Evolutionary conservation across 805 yeast genomes (phyloP), one percentile per base, ranked within the genome.

Genomic region (Kuraishia floccosa): DNA sequence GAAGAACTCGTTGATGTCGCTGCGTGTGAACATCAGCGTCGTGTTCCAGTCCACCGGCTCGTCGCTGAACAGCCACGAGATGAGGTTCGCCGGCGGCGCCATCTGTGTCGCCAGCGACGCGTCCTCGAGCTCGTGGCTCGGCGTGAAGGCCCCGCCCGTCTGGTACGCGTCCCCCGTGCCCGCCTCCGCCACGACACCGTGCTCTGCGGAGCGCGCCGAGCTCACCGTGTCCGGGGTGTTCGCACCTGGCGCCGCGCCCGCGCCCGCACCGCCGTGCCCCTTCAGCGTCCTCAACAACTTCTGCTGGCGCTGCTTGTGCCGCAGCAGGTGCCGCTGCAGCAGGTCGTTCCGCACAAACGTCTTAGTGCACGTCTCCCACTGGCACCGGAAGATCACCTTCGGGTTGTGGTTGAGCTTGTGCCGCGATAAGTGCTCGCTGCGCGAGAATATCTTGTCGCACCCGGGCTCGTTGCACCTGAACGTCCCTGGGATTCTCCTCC

Each of bases 291-390:
- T n/a, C n/a, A n/a, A n/a, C n/a, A n/a, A n/a, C n/a, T n/a, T n/a
- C n/a, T n/a, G n/a, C n/a, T n/a, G n/a, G n/a, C n/a, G n/a, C n/a
- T n/a, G n/a, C n/a, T 58, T 60, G 44, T 70, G 59, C 39, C 76
- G 33, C 54, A 56, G 46, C 40, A 51, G 36, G 44, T 73, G 63
- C 49, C 80, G 41, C 5, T 49, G 54, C 17, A 63, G 56, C 27
- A 76, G 50, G 44, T 76, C 85, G 34, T 60, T 64, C 25, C 85
- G 51, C 1, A 76, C 84, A 56, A 76, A 76, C 0, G 76, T 68
- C 47, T 72, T 73, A 1, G 61, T 56, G 45, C 85, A 76, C 3
- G 54, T 52, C 8, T 63, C 54, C 47, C 56, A 56, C 3, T 48
- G 44, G 46, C 85, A 76, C 17, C 56, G 57, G 43, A 63, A 75